phyloP scores from a whole-genome alignment of 1,284 basidiomycete genomes.

The Irpex sp. region DNA sequence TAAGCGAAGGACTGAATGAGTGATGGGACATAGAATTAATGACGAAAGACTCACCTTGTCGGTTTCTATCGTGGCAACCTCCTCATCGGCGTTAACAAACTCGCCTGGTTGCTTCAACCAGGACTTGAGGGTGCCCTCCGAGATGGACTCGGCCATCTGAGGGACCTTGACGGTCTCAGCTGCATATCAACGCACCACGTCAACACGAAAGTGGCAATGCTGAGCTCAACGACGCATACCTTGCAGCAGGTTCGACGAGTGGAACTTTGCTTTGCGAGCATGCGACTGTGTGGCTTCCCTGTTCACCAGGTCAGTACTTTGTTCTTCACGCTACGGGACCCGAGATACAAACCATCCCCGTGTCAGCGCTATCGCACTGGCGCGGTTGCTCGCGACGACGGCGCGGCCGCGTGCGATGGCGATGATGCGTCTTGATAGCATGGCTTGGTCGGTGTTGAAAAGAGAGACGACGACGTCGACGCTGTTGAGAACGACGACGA shows the following conservation, averaged over 20 bases:
- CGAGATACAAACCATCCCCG: conserved; percentile 48
- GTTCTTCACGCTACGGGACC: conserved; percentile 2
- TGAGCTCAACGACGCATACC: conserved; percentile 37
- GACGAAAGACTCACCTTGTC: conserved; percentile 75
- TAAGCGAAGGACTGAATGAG: conserved; percentile 26
- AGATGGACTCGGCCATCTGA: conserved; percentile 98
- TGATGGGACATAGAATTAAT: not conserved
- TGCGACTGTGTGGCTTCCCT: conserved; percentile 47
- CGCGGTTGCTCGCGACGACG: conserved; percentile 37
- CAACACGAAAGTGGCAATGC: conserved; percentile 5
- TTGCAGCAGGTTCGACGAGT: conserved; percentile 63
- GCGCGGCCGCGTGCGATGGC: conserved; percentile 61
- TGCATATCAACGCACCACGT: conserved; percentile 25
- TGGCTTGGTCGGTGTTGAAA: conserved; percentile 23
- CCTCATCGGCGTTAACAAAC: conserved; percentile 88
- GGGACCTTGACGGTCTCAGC: conserved; percentile 95
- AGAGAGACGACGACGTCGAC: not conserved
- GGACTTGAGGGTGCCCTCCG: conserved; percentile 94
- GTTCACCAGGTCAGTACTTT: conserved; percentile 2
- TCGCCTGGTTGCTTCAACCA: conserved; percentile 97
- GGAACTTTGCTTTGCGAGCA: conserved; percentile 57
- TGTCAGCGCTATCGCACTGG: conserved; percentile 37
- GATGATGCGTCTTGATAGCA: conserved; percentile 72
- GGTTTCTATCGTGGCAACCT: conserved; percentile 97
- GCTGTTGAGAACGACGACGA: not conserved